Evolutionary conservation across 257 asterid genomes (phyloP), one percentile per base, ranked within the genome.

Genomic region (Fraxinus quadrangulata): DNA sequence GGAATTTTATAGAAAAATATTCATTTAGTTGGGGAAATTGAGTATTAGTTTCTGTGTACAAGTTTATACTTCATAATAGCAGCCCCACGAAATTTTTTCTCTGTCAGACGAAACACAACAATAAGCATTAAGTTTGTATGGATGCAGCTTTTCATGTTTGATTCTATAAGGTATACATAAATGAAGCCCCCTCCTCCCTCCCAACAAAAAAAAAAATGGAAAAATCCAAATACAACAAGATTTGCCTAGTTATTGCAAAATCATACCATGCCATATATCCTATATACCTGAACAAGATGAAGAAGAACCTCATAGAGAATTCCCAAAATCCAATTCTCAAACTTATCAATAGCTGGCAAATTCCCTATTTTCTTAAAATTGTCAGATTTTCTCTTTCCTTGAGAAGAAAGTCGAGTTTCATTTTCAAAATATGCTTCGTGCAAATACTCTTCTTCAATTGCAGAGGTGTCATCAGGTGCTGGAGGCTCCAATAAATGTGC

Each of bases 401-500:
- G 85, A 54, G 87, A 74, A 73, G 94, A 83, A 79, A 83, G 85
- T 78, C 90, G 91, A 78, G 90, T 79, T 81, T 89, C 97, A 79
- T 81, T 87, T 76, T 88, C 96, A 74, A 88, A 84, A 86, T 75
- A 88, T 75, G 87, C 83, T 73, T 93, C 99, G 83, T 89, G 92
- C 79, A 96, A 83, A 85, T 89, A 94, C 73, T 92, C 97, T 73
- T 93, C 98, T 78, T 87, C 98, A 76, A 90, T 85, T 19, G 89
- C 81, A 36, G 95, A 83, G 83, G 97, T 78, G 69, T 82, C 95
- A 87, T 93, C 97, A 73, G 91, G 86, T 47, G 87, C 86, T 79
- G 97, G 96, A 70, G 99, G 99, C 89, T 96, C 99, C 89, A 96
- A 87, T 63, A 96, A 83, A 87, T 96, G 98, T 14, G 98, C 97